Base-by-base conservation (phyloP, 225 moss, liverwort and hornwort genomes). In the Thuidium tamariscinum region DNA sequence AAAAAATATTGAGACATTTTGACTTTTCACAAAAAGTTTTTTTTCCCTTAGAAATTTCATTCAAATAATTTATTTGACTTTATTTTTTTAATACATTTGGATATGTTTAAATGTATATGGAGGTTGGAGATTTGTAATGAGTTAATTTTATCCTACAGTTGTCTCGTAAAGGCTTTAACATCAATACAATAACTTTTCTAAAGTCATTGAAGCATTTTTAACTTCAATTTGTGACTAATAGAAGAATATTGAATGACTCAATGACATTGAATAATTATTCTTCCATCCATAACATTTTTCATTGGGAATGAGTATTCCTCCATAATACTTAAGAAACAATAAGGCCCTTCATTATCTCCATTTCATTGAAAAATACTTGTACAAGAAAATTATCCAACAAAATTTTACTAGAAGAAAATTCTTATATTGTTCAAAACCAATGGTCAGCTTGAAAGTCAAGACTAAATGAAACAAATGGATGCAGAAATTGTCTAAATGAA, bases 291-390 rank as follows among this genome's bases (percentile, higher is more conserved):
- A 2, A 39, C 13, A 39, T 23, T 68, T 67, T 13, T 23, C 39
- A 39, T 11, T 67, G 12, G 1, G 1, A n/a, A 65, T 41, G 25
- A 42, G 8, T 15, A 2, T 9, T 42, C 26, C 2, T 39, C 2
- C 0, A 1, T 36, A 0, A 19, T 64, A 10, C 36, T 66, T 36
- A 0, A 3, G 7, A 2, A 66, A 12, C 11, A 39, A 68, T 13
- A 68, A 39, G 1, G 44, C 4, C 39, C 13, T 68, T 39, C 25
- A 69, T 70, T 1, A 5, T 42, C 26, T 26, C 2, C 3, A 26
- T 26, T 70, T 70, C 5, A 41, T 7, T 14, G 13, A 70, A 68
- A 69, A 16, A 2, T 5, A 42, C 25, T 16, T 44, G 3, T 44
- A 2, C 5, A 9, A 46, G 1, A 72, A 29, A 2, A 67, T 37